These are phyloP conservation scores for Trypanosomatidae sp. DNA, from an alignment of 208 protist genomes.

Conservation along the genomic window DNA sequence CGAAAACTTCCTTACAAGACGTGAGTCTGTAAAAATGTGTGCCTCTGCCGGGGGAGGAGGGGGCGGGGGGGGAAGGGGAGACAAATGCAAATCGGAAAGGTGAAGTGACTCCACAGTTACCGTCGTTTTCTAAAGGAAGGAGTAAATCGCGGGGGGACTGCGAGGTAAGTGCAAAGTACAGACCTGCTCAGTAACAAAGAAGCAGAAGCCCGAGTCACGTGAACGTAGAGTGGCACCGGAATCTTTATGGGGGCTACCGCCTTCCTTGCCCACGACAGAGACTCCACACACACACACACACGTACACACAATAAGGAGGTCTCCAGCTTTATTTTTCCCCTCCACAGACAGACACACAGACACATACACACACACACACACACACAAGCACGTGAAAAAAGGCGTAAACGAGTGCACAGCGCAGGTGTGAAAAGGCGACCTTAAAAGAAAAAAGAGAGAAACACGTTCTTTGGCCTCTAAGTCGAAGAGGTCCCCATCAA, in stretches of 20 bases:
- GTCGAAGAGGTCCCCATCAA: background rate
- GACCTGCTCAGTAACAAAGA: background rate
- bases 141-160: background rate
- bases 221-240: background rate
- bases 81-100: background rate
- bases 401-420: background rate
- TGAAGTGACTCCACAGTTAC: background rate
- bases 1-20: background rate
- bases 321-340: background rate
- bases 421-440: no score
- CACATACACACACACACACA: background rate
- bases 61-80: background rate
- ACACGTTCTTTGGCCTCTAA: background rate
- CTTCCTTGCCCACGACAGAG: background rate
- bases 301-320: background rate
- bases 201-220: background rate
- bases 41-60: background rate
- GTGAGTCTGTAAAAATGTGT: background rate
- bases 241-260: background rate
- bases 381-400: background rate
- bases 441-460: background rate
- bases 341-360: background rate
- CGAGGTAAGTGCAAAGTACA: background rate
- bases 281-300: background rate
- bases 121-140: background rate